Base-by-base conservation (phyloP, 768 basidiomycete species). In the Boletales sp. region DNA sequence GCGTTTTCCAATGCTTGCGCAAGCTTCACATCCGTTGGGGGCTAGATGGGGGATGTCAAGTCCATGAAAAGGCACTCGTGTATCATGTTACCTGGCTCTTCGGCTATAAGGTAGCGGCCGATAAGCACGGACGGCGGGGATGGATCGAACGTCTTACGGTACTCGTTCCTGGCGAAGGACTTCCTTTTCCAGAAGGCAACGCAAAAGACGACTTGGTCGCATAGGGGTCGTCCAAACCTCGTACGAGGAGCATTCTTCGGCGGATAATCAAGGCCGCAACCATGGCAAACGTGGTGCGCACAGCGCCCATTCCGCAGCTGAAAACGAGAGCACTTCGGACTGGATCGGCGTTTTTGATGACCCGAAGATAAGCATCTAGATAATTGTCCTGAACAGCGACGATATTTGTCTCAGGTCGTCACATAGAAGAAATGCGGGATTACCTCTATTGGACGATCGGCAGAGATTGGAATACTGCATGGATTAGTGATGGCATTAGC, bases 281-380 rank as follows among this genome's bases (percentile, higher is more conserved):
- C 96, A 98, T 98, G 4, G 91, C 93, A 63, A 96, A 98, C 0
- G 94, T 97, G 3, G 94, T 94, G 17, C 95, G 80, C 1, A 97
- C 94, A 3, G 91, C 92, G 40, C 96, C 96, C 84, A 95, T 93
- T 31, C 96, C 95, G 65, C 95, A 97, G 43, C 89, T 93, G 66
- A 98, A 97, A 5, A 98, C 88, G 17, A 98, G 73, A 0, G 88
- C 84, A 0, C 92, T 93, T 15, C 74, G 74, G 4, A 86, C 70
- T 2, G 95, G 94, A 59, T 95, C 90, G 0, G 87, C 81, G 35
- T 78, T 69, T 54, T 83, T 81, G 51, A 99, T 87, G 32, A 95
- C 84, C 4, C 76, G 78, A 17, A 94, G 74, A 65, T 97, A 99
- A 1, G 90, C 88, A 67, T 98, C 96, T 15, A 99, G 82, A 67